Evolutionary conservation across 2,329 filamentous ascomycete genomes (phyloP), one percentile per base, ranked within the genome.

Genomic region (Alternaria hordeiaustralica): DNA sequence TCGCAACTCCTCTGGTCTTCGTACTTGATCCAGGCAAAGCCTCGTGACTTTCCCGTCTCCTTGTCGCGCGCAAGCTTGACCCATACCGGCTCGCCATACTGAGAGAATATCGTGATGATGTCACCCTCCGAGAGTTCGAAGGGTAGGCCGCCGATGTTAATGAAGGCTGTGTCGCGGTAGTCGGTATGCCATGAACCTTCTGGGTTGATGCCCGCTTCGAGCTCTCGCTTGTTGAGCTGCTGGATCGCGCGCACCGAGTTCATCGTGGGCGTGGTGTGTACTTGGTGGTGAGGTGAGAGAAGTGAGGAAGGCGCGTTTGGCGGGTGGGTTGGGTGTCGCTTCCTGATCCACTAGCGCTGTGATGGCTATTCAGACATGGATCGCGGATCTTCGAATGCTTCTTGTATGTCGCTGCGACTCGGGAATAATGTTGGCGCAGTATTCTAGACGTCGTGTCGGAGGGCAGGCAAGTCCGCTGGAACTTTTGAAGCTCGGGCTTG

Each of bases 1-100:
- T 98, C 95, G 66, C 93, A 96, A 82, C 94, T 97, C 71, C 95
- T 87, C 83, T 99, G 96, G 80, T 99, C 95, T 79, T 99, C 96
- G 81, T 98, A 99, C 78, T 99, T 99, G 62, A 99, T 86, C 86
- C 96, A 99, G 3, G 92, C 94, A 77, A 98, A 99, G 0, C 96
- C 96, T 70, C 91, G 92, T 65, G 92, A 96, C 82, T 97, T 97
- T 65, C 96, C 96, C 0, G 94, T 96, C 78, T 98, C 96, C 78
- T 96, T 96, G 85, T 99, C 96, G 75, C 96, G 93, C 51, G 91
- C 90, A 12, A 99, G 88, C 74, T 97, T 96, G 63, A 99, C 86
- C 81, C 95, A 96, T 4, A 94, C 92, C 3, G 96, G 96, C 78
- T 98, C 95, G 72, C 96, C 96, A 77, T 91, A 99, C 80, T 99